These are phyloP conservation scores for Eucalyptus erythrocorys DNA, from an alignment of 345 rosid species.

Conservation along the genomic window DNA sequence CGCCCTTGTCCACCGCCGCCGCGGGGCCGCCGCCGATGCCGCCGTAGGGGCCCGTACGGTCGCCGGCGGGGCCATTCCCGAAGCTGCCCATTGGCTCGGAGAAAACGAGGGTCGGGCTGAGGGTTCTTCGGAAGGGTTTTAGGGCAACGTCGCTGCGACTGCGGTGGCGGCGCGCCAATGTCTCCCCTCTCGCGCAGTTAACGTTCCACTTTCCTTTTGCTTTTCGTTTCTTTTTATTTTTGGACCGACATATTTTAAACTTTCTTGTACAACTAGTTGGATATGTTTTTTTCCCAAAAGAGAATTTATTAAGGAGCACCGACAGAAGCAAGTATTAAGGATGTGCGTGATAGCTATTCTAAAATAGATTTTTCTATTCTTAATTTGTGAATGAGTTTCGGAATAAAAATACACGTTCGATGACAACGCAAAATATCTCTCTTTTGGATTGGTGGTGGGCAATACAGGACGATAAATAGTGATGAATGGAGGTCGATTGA, in stretches of 20 bases:
- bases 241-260: neutral
- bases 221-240: neutral
- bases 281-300: neutral
- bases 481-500: rapidly evolving
- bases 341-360: too few species aligned
- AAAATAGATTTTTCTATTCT: too few species aligned
- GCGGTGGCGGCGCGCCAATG: neutral
- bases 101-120: neutral
- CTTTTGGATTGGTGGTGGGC: rapidly evolving
- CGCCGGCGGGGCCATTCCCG: constrained; percentile 19
- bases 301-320: neutral
- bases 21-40: constrained; percentile 4
- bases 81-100: constrained; percentile 39
- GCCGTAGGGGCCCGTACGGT: constrained; percentile 6
- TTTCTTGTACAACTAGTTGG: neutral
- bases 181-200: neutral
- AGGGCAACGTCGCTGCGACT: constrained; percentile 25
- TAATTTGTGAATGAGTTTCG: too few species aligned
- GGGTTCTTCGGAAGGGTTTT: neutral
- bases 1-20: constrained; percentile 62
- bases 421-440: too few species aligned
- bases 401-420: rapidly evolving
- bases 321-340: too few species aligned
- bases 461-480: too few species aligned
- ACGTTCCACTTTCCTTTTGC: neutral